Evolutionary conservation across 768 basidiomycete species (phyloP).

Genomic region (Hygrophoropsis aurantiaca): DNA sequence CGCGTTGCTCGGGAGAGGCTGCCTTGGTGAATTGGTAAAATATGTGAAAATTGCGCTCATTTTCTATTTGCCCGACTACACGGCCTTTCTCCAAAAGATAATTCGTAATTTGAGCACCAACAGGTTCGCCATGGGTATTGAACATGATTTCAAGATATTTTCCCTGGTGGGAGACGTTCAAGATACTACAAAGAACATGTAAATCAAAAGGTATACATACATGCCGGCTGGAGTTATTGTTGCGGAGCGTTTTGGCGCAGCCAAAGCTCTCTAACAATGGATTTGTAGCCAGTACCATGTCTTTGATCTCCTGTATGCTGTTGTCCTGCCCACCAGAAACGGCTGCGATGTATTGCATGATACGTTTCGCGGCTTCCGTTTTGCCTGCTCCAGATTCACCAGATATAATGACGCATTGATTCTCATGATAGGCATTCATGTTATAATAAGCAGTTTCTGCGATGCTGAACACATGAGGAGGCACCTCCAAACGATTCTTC

Average conservation of each 20-base stretch:
- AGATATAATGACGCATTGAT: constrained; percentile 99
- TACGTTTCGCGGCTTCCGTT: constrained; percentile 98
- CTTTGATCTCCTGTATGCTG: constrained; percentile 97
- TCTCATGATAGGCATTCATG: constrained; percentile 99
- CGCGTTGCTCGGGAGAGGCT: constrained; percentile 85
- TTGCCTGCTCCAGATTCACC: constrained; percentile 99
- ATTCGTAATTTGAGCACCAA: constrained; percentile 98
- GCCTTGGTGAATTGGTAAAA: constrained; percentile 99
- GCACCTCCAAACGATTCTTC: constrained; percentile 97
- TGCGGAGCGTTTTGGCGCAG: constrained; percentile 97
- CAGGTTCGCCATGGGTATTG: constrained; percentile 86
- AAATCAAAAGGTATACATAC: constrained; percentile 47
- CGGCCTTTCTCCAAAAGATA: constrained; percentile 96
- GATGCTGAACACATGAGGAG: constrained; percentile 96
- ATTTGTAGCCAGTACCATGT: constrained; percentile 99
- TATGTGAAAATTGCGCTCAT: constrained; percentile 97
- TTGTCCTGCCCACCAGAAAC: constrained; percentile 87
- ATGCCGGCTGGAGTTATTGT: constrained; percentile 98
- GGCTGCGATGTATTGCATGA: constrained; percentile 99
- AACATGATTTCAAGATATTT: constrained; percentile 99
- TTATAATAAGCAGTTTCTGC: constrained; percentile 98
- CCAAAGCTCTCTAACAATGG: constrained; percentile 97
- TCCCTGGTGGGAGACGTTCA: constrained; percentile 53
- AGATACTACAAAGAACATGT: background rate
- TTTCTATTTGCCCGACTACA: constrained; percentile 94